Evolutionary conservation across 2,329 filamentous ascomycete species (phyloP).

Genomic region (Botrytis elliptica): DNA sequence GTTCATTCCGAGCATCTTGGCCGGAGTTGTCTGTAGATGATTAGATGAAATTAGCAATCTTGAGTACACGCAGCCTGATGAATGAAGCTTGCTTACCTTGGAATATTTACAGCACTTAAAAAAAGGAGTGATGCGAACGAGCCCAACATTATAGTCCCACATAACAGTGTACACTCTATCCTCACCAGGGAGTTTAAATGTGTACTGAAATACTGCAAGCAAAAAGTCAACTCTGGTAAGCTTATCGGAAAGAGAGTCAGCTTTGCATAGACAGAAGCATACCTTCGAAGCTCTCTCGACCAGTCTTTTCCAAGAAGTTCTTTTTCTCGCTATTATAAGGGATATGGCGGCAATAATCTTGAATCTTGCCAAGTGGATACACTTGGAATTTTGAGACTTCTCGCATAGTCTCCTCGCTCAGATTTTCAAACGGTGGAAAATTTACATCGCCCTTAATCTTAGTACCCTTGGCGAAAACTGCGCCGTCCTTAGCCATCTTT

Average conservation of each 20-base stretch:
- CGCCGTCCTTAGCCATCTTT: constrained; percentile 65
- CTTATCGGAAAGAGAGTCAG: constrained; percentile 13
- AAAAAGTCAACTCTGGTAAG: constrained; percentile 21
- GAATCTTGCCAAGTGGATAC: constrained; percentile 62
- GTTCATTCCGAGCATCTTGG: constrained; percentile 77
- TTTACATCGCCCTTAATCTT: constrained; percentile 65
- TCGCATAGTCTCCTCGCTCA: constrained; percentile 55
- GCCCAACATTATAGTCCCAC: constrained; percentile 96
- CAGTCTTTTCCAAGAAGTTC: constrained; percentile 80
- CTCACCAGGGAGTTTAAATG: constrained; percentile 68
- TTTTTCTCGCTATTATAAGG: constrained; percentile 96
- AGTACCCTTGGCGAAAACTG: constrained; percentile 57
- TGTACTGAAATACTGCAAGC: constrained; percentile 74
- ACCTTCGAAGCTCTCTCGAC: constrained; percentile 87
- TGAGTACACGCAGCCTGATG: neutral
- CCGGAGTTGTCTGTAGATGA: constrained; percentile 71
- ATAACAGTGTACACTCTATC: constrained; percentile 72
- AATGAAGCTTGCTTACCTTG: constrained; percentile 60
- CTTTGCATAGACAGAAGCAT: constrained; percentile 35
- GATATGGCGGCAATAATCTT: constrained; percentile 68
- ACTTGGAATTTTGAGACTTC: constrained; percentile 65
- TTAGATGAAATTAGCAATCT: neutral
- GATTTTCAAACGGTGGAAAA: constrained; percentile 70
- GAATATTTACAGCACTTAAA: constrained; percentile 87
- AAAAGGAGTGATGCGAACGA: constrained; percentile 90